Evolutionary conservation across 305 asterid genomes (phyloP).

Genomic region (Fraxinus paxiana): DNA sequence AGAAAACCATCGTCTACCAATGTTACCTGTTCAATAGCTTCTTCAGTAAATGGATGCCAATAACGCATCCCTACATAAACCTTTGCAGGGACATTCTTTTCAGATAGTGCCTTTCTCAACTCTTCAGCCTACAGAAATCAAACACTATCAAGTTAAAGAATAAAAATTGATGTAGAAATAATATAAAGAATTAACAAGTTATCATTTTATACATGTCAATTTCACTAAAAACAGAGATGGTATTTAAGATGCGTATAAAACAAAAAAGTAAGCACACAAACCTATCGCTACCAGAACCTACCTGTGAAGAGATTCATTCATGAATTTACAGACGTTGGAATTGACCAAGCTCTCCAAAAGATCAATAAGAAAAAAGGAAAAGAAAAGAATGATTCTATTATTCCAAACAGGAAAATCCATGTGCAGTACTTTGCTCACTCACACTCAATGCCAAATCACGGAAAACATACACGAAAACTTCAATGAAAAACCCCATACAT

Average conservation of each 20-base stretch:
- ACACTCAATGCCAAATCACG: background rate
- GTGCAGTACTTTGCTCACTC: slow-evolving; percentile 4
- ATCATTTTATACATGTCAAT: background rate
- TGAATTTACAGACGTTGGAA: slow-evolving; percentile 6
- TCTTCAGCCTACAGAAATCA: slow-evolving; percentile 63
- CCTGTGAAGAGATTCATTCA: slow-evolving; percentile 3
- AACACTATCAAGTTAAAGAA: slow-evolving; percentile 22
- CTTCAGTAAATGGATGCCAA: slow-evolving; percentile 99
- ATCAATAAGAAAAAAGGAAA: background rate
- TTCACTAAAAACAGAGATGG: background rate
- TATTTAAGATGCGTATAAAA: slow-evolving; percentile 15
- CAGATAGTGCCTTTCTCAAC: slow-evolving; percentile 66
- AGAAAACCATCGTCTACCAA: slow-evolving; percentile 3
- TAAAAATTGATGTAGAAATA: slow-evolving; percentile 5
- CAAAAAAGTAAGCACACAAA: background rate
- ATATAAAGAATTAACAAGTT: background rate
- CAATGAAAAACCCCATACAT: background rate
- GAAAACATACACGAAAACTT: slow-evolving; percentile 1
- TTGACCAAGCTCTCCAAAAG: slow-evolving; percentile 5
- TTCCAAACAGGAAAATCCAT: background rate
- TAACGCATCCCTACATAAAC: slow-evolving; percentile 98
- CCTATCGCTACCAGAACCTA: background rate
- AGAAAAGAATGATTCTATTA: background rate
- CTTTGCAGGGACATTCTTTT: slow-evolving; percentile 77
- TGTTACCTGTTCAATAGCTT: slow-evolving; percentile 86